Conservation (phyloP, 2,329 filamentous ascomycete species). For the Claviceps sorghi region DNA sequence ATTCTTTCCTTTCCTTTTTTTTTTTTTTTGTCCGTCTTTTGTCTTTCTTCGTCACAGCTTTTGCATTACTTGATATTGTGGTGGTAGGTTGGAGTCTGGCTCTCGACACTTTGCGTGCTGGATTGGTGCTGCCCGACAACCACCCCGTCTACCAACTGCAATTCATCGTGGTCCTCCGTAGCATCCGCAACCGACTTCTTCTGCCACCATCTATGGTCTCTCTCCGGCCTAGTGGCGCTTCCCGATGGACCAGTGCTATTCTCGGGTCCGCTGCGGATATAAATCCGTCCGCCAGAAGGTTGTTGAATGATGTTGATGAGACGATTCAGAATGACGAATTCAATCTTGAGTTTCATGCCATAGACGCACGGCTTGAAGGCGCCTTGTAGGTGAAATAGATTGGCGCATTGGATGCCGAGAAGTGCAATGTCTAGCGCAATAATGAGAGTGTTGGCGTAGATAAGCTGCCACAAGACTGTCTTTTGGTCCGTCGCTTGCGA, state of each 20-base stretch:
- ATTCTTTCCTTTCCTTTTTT: no score
- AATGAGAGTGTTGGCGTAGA: conserved; percentile 31
- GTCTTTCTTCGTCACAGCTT: no score
- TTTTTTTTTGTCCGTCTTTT: no score
- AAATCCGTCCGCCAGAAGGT: not conserved
- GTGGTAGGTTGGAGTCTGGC: not conserved
- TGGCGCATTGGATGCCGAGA: conserved; percentile 21
- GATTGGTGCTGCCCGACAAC: not conserved
- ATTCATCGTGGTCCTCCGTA: not conserved
- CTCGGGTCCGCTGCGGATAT: not conserved
- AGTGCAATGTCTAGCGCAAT: conserved; percentile 30
- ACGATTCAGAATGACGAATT: conserved; percentile 25
- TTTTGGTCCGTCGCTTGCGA: conserved; percentile 10
- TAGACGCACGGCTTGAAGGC: conserved; percentile 24
- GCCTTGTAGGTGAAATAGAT: conserved; percentile 22
- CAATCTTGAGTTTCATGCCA: conserved; percentile 25
- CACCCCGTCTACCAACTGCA: not conserved
- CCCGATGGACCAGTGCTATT: not conserved
- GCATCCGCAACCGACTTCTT: conserved; percentile 1
- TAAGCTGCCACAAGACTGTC: conserved; percentile 21
- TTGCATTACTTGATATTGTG: not conserved
- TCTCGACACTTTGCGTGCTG: not conserved
- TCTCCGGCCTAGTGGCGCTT: not conserved
- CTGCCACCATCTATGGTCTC: not conserved
- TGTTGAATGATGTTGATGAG: conserved; percentile 16